These are phyloP conservation scores for Crotalaria pallida DNA, from an alignment of 306 rosid genomes.

Conservation along the genomic window DNA sequence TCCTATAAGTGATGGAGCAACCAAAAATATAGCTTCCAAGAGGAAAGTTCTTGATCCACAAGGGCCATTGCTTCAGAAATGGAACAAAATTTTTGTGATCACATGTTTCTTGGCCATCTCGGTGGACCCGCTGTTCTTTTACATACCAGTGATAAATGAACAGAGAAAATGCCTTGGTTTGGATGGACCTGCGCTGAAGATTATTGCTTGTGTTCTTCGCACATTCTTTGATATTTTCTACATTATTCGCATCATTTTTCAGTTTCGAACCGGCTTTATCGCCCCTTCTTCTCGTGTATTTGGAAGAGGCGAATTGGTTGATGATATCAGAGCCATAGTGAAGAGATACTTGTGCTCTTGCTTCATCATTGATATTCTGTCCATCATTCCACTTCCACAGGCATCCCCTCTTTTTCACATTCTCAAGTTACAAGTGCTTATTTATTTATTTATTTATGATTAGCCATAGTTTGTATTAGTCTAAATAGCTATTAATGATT, in stretches of 20 bases:
- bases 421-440: neutral
- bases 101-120: slow-evolving; percentile 72
- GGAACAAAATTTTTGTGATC: slow-evolving; percentile 83
- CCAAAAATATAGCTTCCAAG: slow-evolving; percentile 20
- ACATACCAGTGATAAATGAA: slow-evolving; percentile 47
- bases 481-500: neutral
- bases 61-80: slow-evolving; percentile 61
- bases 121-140: slow-evolving; percentile 79
- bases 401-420: slow-evolving; percentile 26
- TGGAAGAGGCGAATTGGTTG: slow-evolving; percentile 71
- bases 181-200: slow-evolving; percentile 40
- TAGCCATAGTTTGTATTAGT: neutral
- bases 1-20: slow-evolving; percentile 24
- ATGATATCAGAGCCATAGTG: slow-evolving; percentile 51
- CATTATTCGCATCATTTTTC: slow-evolving; percentile 59
- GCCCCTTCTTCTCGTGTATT: slow-evolving; percentile 85
- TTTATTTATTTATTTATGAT: neutral
- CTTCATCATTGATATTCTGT: slow-evolving; percentile 71
- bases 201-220: slow-evolving; percentile 61
- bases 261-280: slow-evolving; percentile 79
- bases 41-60: slow-evolving; percentile 70
- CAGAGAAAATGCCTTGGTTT: slow-evolving; percentile 25
- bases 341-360: slow-evolving; percentile 55
- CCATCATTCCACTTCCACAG: slow-evolving; percentile 91
- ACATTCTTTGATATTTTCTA: slow-evolving; percentile 74